Evolutionary conservation across 768 basidiomycete species (phyloP), one percentile per base, ranked within the genome.

Genomic region (Termitomyces sp.): DNA sequence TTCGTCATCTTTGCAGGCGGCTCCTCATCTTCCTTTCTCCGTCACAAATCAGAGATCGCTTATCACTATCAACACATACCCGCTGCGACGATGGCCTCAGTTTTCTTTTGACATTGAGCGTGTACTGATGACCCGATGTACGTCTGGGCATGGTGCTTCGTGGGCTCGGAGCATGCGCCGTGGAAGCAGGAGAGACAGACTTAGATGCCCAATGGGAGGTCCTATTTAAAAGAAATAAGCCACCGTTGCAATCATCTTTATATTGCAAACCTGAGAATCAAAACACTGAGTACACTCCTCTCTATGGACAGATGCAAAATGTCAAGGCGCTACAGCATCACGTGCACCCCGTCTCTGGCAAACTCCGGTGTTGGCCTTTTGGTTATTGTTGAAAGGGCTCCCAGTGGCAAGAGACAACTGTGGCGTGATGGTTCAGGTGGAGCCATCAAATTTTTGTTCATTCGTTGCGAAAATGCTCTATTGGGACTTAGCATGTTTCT

Each of bases 211-310:
- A 77, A 71, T 0, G 85, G 78, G 3, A 74, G 72, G 68, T 94
- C 93, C 89, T 94, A 64, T n/a, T n/a, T 4, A 7, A 16, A 26
- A 12, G 24, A 22, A 20, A 33, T 33, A 42, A 42, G 40, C 9
- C 40, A 42, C 4, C n/a, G 18, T 35, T 7, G 16, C 33, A 3
- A 50, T 50, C 20, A 8, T 8, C 3, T 20, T 9, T 20, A 18
- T 1, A 18, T 42, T 42, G 35, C 70, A 58, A 32, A 88, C 93
- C 83, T 98, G 95, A 65, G 83, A 85, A 71, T 98, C 95, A 69
- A 98, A 99, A 68, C 96, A 99, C 58, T 95, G 94, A 0, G 95
- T 97, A 67, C 96, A 99, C 71, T 98, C 95, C 72, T 97, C 93
- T 8, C 94, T 76, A 64, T 94, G 87, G 0, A 94, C 90, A 0